Evolutionary conservation across 2,329 filamentous ascomycete species (phyloP), one percentile per base, ranked within the genome.

Genomic region (Colletotrichum echinochloae): DNA sequence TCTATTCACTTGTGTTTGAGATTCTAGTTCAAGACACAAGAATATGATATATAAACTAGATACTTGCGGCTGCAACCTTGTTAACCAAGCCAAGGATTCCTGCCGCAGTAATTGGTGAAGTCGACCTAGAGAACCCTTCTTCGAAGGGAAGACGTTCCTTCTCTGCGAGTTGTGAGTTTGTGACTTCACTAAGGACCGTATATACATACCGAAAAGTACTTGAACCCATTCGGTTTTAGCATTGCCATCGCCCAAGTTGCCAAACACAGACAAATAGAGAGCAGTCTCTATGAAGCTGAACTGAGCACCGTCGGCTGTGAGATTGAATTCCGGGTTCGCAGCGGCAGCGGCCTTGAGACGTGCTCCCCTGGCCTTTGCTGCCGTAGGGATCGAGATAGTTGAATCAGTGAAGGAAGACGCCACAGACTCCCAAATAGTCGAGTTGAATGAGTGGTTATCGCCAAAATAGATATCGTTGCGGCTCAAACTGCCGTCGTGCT

Each of bases 401-500:
- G 65, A 59, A 12, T 72, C 57, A 9, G 67, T 72, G 41, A 77
- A 76, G 23, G 74, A 67, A 30, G 71, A 65, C 0, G 73, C 66
- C 6, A 77, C 73, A 0, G 74, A 72, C 16, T 64, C 73, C 74
- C 75, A 81, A 28, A 78, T 75, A 12, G 73, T 72, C 6, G 71
- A 52, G 54, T 77, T 65, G 65, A 80, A 81, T 39, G 74, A 75
- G 61, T 77, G 73, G 71, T 78, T 78, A 65, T 80, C 75, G 39
- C 78, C 78, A 26, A 76, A 76, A 64, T 73, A 71, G 46, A 75
- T 33, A 64, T 80, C 78, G 55, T 75, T 74, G 48, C 79, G 75
- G 69, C 73, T 77, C 1, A 81, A 71, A 44, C 75, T 77, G 48
- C 77, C 78, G 63, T 81, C 79, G 66, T 79, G 78, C 60, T 81